A percentile compares a stretch with the other conserved stretches of the same genome.
These are phyloP conservation scores for Kwoniella botswanensis DNA, from an alignment of 768 basidiomycete genomes.

Conservation along the genomic window DNA sequence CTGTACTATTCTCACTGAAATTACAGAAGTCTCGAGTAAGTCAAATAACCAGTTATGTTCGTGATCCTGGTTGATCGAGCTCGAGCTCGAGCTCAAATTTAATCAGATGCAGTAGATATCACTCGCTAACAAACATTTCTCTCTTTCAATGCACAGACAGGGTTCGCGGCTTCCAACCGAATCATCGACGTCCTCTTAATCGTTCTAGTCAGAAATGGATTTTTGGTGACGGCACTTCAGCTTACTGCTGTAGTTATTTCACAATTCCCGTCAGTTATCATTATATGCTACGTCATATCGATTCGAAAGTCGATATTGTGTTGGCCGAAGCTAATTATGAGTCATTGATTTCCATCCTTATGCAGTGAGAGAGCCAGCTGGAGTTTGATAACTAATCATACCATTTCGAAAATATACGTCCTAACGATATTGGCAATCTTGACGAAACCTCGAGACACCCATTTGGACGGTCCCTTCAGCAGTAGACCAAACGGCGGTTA, in stretches of 20 bases:
- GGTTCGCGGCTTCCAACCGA: slow-evolving; percentile 3
- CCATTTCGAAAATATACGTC: background rate
- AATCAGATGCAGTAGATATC: too few species aligned
- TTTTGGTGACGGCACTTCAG: background rate
- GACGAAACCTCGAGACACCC: background rate
- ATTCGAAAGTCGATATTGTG: too few species aligned
- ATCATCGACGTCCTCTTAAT: background rate
- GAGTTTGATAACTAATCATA: background rate
- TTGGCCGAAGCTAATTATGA: too few species aligned
- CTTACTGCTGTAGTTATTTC: background rate
- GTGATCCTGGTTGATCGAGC: background rate
- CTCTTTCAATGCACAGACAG: background rate
- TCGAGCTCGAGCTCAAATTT: too few species aligned
- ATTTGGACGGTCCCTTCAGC: too few species aligned
- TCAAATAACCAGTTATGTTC: background rate
- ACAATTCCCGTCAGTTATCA: background rate
- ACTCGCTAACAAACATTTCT: too few species aligned
- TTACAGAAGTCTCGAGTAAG: background rate
- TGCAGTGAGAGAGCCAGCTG: background rate
- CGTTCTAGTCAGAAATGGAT: background rate
- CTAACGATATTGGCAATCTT: background rate
- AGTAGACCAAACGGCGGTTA: too few species aligned
- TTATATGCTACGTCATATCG: background rate
- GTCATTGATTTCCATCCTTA: too few species aligned
- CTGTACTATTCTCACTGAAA: background rate